Base-by-base conservation (phyloP, 768 basidiomycete genomes). In the Hericium rajendrae region DNA sequence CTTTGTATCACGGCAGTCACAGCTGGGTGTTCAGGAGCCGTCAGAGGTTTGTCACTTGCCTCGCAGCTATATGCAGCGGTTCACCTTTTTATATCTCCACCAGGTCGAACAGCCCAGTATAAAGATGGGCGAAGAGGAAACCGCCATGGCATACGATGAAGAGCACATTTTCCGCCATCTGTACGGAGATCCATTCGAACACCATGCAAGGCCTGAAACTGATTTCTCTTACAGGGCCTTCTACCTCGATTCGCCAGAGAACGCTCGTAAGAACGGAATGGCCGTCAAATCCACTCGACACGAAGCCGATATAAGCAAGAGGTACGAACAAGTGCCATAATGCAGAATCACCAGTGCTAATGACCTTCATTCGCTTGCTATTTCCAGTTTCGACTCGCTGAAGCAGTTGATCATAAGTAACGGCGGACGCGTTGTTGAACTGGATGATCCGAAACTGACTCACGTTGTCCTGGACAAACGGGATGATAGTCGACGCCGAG, bases 381-480 rank as follows among this genome's bases (percentile, higher is more conserved):
- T 46, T 22, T 15, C 6, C 43, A 46, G 43, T 22, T 46, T 46
- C 9, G 22, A 16, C 12, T 46, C 46, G 51, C 4, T 86, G 6
- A 70, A 74, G 12, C 73, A 72, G 55, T 65, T 77, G 10, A 84
- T 97, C 56, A 69, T 62, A 24, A 74, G 79, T 13, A 83, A 91
- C 62, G 93, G 93, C 46, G 94, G 94, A 1, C 78, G 72, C 51
- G 64, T 94, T 8, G 84, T 78, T 11, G 80, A 78, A 55, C 74
- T 97, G 3, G 72, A 79, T 55, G 84, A 97, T 53, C 78, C 85
- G 22, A 90, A 86, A 66, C 73, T 97, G 41, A 95, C 94, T 0
- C 94, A 98, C 68, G 71, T 95, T 48, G 74, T 97, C 43, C 67
- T 94, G 54, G 88, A 94, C 72, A 88, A 88, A 70, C 83, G 86